A percentile compares a stretch with the other conserved stretches of the same genome.
These are phyloP conservation scores for Metschnikowia lochheadii DNA, from an alignment of 805 yeast species.

Conservation along the genomic window DNA sequence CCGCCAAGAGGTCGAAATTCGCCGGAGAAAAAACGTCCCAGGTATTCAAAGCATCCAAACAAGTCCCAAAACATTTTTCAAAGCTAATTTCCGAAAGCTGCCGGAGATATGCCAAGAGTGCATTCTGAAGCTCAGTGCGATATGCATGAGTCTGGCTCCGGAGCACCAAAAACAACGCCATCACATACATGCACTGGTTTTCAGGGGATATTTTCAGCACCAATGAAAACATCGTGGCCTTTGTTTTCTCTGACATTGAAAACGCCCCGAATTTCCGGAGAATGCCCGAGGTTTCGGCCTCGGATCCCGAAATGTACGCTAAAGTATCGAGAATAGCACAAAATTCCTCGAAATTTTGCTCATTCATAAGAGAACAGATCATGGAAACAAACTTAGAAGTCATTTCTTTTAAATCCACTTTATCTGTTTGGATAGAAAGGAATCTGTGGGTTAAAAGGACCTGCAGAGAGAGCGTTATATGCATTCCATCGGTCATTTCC, in stretches of 20 bases:
- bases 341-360: slow-evolving; percentile 3
- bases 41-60: slow-evolving; percentile 17
- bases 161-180: slow-evolving; percentile 15
- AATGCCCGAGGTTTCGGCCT: not conserved
- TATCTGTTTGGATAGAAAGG: slow-evolving; percentile 6
- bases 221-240: slow-evolving; percentile 7
- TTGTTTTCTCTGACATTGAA: not conserved
- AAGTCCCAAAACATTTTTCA: slow-evolving; percentile 12
- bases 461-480: not conserved
- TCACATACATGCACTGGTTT: slow-evolving; percentile 6
- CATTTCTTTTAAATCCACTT: slow-evolving; percentile 3
- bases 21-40: slow-evolving; percentile 10
- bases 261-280: slow-evolving; percentile 9
- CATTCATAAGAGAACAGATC: slow-evolving; percentile 2
- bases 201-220: slow-evolving; percentile 5
- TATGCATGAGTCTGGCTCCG: not conserved
- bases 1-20: slow-evolving; percentile 20
- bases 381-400: slow-evolving; percentile 4
- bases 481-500: too few relatives aligned
- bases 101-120: slow-evolving; percentile 4
- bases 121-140: not conserved
- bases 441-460: slow-evolving; percentile 9
- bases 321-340: slow-evolving; percentile 7
- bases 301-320: slow-evolving; percentile 1
- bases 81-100: slow-evolving; percentile 7